Evolutionary conservation across 306 rosid species (phyloP), one percentile per base, ranked within the genome.

Genomic region (Vigna unguiculata): DNA sequence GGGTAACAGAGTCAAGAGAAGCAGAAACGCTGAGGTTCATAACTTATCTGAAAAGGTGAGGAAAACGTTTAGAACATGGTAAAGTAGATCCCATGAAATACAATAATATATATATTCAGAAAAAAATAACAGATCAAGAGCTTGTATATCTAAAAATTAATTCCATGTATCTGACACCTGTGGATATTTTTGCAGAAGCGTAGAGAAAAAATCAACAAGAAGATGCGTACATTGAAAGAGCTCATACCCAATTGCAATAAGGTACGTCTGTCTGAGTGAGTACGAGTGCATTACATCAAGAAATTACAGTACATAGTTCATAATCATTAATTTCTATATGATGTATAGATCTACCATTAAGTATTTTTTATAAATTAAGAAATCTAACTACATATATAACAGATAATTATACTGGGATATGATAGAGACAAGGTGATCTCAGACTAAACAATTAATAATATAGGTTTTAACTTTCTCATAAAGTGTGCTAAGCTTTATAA

Each of bases 171-270:
- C 69, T 48, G 41, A 61, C 25, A 30, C 16, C 62, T 62, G 51
- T 75, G 62, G 19, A 58, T 54, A 9, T 76, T 38, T 76, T 76
- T 83, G 84, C 88, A 88, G 92, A 88, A 79, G 65, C 71, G 85
- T 71, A 84, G 90, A 70, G 82, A 73, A 58, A 77, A 74, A 78
- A 83, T 88, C 32, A 88, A 80, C 62, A 79, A 84, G 80, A 88
- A 67, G 81, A 84, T 88, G 80, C 85, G 78, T 10, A 69, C 70
- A 67, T 63, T 88, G 69, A 80, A 82, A 67, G 80, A 86, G 9
- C 87, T 88, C 62, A 88, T 88, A 79, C 92, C 92, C 22, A 82
- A 86, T 68, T 88, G 88, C 79, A 67, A 82, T 3, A 86, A 84
- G 90, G 92, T 88, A 9, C 20, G 41, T n/a, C 40, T 59, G 11